Evolutionary conservation across 495 filamentous ascomycete species (phyloP).

Genomic region (Sporormia fimetaria): DNA sequence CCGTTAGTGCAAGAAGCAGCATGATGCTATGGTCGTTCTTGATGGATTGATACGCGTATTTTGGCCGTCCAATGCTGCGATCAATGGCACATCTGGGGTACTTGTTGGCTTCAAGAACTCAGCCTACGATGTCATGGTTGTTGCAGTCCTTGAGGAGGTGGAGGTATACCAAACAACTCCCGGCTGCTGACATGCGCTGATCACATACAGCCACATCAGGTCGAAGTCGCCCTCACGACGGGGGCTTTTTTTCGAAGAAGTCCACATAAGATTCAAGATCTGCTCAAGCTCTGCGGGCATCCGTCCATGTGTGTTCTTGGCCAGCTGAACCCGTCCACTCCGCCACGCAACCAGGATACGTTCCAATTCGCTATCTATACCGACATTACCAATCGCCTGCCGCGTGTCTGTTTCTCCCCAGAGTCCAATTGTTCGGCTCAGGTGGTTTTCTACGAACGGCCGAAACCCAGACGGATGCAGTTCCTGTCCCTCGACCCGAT

Average conservation of each 20-base stretch:
- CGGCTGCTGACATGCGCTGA: slow-evolving; percentile 5
- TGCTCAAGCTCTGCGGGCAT: slow-evolving; percentile 74
- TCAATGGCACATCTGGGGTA: slow-evolving; percentile 55
- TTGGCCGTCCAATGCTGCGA: slow-evolving; percentile 83
- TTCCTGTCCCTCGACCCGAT: slow-evolving; percentile 90
- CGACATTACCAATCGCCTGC: slow-evolving; percentile 44
- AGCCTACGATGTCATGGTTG: slow-evolving; percentile 75
- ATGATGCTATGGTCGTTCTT: slow-evolving; percentile 70
- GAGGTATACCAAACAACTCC: slow-evolving; percentile 48
- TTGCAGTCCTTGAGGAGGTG: slow-evolving; percentile 79
- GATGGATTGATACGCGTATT: slow-evolving; percentile 96
- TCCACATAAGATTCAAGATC: slow-evolving; percentile 65
- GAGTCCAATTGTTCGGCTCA: slow-evolving; percentile 57
- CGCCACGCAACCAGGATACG: slow-evolving; percentile 46
- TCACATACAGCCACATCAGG: slow-evolving; percentile 47
- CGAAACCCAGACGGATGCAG: slow-evolving; percentile 83
- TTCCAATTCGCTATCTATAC: slow-evolving; percentile 61
- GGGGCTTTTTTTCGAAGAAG: slow-evolving; percentile 75
- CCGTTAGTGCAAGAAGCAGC: slow-evolving; percentile 60
- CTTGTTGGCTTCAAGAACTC: slow-evolving; percentile 96
- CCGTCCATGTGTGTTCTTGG: slow-evolving; percentile 79
- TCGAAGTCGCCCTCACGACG: slow-evolving; percentile 76
- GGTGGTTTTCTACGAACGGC: slow-evolving; percentile 77
- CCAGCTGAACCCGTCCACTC: slow-evolving; percentile 51
- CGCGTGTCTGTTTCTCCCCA: slow-evolving; percentile 59